Evolutionary conservation across 2,329 filamentous ascomycete species (phyloP).

Genomic region (Pyricularia grisea): DNA sequence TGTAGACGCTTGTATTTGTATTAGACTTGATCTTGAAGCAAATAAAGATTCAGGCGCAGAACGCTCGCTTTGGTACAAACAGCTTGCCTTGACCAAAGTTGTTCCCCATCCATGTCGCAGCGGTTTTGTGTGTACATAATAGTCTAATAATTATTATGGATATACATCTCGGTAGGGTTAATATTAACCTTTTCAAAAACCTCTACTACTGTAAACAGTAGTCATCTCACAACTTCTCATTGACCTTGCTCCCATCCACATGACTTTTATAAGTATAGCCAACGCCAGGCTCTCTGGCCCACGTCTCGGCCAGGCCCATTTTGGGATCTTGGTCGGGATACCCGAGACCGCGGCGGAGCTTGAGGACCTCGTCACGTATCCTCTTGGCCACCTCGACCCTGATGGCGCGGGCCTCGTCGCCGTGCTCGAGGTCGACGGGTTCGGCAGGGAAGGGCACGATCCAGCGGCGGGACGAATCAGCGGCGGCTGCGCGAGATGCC

Average conservation of each 20-base stretch:
- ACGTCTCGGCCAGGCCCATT: conserved; percentile 71
- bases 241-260: conserved; percentile 43
- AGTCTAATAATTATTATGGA: not conserved
- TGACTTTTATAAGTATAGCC: conserved; percentile 40
- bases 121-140: not conserved
- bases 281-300: conserved; percentile 43
- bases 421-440: conserved; percentile 45
- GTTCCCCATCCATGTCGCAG: not conserved
- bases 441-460: not conserved
- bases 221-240: conserved; percentile 13
- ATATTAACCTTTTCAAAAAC: not conserved
- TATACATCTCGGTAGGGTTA: not conserved
- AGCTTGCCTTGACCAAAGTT: no score
- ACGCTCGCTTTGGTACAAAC: not conserved
- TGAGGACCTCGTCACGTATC: conserved; percentile 71
- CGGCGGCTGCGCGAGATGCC: not conserved
- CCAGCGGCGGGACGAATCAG: no score
- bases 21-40: not conserved
- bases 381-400: conserved; percentile 72
- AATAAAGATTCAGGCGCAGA: not conserved
- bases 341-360: conserved; percentile 62
- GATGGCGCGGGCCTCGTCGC: conserved; percentile 65
- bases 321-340: conserved; percentile 74
- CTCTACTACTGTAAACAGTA: not conserved
- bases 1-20: not conserved